phyloP scores from a whole-genome alignment of 169 alveolate species.

The Plasmodium knowlesi region DNA sequence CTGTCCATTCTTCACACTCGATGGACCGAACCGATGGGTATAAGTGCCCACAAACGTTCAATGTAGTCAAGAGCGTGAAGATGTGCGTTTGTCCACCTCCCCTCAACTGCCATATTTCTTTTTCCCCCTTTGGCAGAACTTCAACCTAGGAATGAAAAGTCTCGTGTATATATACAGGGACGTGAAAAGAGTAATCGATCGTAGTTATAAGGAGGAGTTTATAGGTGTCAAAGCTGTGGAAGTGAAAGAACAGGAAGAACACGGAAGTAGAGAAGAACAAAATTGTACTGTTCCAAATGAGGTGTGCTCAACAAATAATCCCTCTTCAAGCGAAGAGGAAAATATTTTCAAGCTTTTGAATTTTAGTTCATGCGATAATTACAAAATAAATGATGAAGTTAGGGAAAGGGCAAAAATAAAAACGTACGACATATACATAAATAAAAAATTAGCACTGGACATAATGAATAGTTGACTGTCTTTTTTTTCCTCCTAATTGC shows the following conservation, averaged over 20 bases:
- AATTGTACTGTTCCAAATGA: neutral
- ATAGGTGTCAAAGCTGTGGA: conserved; percentile 11
- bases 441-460: conserved; percentile 59
- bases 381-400: conserved; percentile 14
- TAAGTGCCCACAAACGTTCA: neutral
- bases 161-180: conserved; percentile 45
- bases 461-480: conserved; percentile 46
- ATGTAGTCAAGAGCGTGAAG: neutral
- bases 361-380: conserved; percentile 24
- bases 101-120: neutral
- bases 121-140: conserved; percentile 36
- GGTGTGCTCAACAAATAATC: neutral
- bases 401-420: neutral
- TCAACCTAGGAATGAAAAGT: conserved; percentile 32
- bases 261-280: conserved; percentile 16
- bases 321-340: conserved; percentile 31
- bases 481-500: too few relatives aligned
- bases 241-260: neutral
- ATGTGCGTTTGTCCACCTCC: neutral
- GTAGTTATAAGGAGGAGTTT: neutral
- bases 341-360: conserved; percentile 51
- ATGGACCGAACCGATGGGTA: neutral
- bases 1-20: neutral
- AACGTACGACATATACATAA: conserved; percentile 38
- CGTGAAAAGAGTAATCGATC: conserved; percentile 26